Evolutionary conservation across 2,329 filamentous ascomycete species (phyloP).

Genomic region (Dactylellina parvicollis): DNA sequence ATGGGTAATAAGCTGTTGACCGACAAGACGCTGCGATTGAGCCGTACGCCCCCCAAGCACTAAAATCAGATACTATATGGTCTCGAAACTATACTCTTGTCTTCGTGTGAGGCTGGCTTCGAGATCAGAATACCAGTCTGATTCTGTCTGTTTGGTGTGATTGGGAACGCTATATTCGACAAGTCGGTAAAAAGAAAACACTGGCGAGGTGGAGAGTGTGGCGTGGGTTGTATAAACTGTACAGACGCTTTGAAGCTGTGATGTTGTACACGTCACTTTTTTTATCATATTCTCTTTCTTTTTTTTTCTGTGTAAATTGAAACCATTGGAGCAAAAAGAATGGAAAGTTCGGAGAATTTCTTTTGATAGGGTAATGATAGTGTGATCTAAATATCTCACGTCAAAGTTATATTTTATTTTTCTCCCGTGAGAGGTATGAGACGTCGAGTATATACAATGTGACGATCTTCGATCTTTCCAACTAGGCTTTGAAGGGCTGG

Average conservation of each 20-base stretch:
- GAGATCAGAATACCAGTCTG: too few species aligned
- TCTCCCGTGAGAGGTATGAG: too few species aligned
- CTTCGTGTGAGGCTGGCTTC: too few species aligned
- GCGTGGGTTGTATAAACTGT: neutral
- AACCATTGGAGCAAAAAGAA: neutral
- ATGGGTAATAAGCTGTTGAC: conserved; percentile 76
- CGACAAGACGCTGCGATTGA: conserved; percentile 49
- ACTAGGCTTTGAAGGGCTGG: too few species aligned
- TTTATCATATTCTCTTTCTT: neutral
- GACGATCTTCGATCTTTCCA: too few species aligned
- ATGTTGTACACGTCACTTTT: neutral
- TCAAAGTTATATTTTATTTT: too few species aligned
- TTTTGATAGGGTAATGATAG: neutral
- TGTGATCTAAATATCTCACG: neutral
- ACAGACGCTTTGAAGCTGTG: neutral
- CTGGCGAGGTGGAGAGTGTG: neutral
- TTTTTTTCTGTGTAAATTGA: neutral
- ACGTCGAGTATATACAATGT: too few species aligned
- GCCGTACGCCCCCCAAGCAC: conserved; percentile 31
- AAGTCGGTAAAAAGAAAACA: too few species aligned
- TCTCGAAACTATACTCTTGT: too few species aligned
- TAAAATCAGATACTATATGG: too few species aligned
- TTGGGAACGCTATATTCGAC: neutral
- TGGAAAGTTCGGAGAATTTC: neutral
- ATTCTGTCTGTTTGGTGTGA: too few species aligned